Evolutionary conservation across 495 filamentous ascomycete genomes (phyloP), one percentile per base, ranked within the genome.

Genomic region (Neurospora sp.): DNA sequence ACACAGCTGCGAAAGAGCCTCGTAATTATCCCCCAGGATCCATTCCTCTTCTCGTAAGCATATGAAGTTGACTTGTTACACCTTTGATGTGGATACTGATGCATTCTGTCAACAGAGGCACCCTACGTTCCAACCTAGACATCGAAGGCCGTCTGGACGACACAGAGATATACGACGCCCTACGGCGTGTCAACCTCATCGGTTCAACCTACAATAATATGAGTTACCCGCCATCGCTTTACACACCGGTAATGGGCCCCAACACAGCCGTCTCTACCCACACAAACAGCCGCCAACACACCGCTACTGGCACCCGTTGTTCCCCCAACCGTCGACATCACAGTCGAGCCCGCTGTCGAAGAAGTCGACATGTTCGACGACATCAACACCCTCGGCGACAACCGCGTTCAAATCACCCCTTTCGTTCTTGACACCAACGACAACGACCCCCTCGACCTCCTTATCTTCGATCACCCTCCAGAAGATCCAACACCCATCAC

Each of bases 1-100:
- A 75, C 79, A n/a, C 81, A 84, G 21, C 79, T 89, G 37, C 85
- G 87, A 5, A 82, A 78, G 13, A 80, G 85, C 4, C 76, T 89
- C 0, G 86, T 84, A 3, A 85, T 88, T 45, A 88, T 89, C 39
- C 84, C 86, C 0, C 87, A 89, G 71, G 86, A 88, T 59, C 85
- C 87, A 1, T 82, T 87, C n/a, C 72, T 89, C 1, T 86, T 88
- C 39, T 82, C 83, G 76, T 76, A 71, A 75, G 75, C 24, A 24
- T 72, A 17, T 31, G 28, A 34, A 17, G 13, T 66, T 66, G 28
- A 36, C 31, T 19, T 24, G 5, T 19, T 17, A 8, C 43, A 7
- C 17, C 3, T 42, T 69, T 5, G 9, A 3, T 11, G 43, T 59
- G 13, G 7, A 28, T 36, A 42, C 9, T 38, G 31, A 31, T 69